Evolutionary conservation across 192 early-diverging fungal species (phyloP).

Genomic region (Cetraspora pellucida): DNA sequence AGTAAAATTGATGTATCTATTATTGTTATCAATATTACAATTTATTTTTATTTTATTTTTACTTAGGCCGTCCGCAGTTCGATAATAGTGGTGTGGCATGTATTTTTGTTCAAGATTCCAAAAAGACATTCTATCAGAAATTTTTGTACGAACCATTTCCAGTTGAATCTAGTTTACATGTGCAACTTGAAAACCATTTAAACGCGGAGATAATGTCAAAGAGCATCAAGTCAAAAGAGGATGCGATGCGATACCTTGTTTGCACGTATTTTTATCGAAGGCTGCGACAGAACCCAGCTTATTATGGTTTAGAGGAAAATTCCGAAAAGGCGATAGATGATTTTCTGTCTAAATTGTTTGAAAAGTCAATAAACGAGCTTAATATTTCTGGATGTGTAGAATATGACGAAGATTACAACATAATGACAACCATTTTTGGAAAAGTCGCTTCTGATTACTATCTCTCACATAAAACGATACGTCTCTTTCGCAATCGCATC

Average conservation of each 20-base stretch:
- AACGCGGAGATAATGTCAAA: constrained; percentile 93
- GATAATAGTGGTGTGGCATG: constrained; percentile 90
- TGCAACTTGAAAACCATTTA: constrained; percentile 81
- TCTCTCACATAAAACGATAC: constrained; percentile 80
- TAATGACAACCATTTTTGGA: constrained; percentile 76
- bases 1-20: neutral
- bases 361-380: constrained; percentile 70
- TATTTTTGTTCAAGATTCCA: constrained; percentile 92
- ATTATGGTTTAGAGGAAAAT: constrained; percentile 86
- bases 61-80: constrained; percentile 82
- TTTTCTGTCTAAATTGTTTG: constrained; percentile 81
- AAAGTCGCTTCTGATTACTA: constrained; percentile 92
- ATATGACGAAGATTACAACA: constrained; percentile 62
- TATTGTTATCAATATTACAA: neutral
- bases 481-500: constrained; percentile 64
- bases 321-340: constrained; percentile 66
- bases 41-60: constrained; percentile 1
- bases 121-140: constrained; percentile 99
- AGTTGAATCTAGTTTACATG: constrained; percentile 82
- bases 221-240: constrained; percentile 87
- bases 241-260: constrained; percentile 92
- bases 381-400: constrained; percentile 73
- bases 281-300: constrained; percentile 91
- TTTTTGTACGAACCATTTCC: constrained; percentile 96
- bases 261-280: constrained; percentile 97